Evolutionary conservation across 2,329 filamentous ascomycete genomes (phyloP), one percentile per base, ranked within the genome.

Genomic region (Phoma sp.): DNA sequence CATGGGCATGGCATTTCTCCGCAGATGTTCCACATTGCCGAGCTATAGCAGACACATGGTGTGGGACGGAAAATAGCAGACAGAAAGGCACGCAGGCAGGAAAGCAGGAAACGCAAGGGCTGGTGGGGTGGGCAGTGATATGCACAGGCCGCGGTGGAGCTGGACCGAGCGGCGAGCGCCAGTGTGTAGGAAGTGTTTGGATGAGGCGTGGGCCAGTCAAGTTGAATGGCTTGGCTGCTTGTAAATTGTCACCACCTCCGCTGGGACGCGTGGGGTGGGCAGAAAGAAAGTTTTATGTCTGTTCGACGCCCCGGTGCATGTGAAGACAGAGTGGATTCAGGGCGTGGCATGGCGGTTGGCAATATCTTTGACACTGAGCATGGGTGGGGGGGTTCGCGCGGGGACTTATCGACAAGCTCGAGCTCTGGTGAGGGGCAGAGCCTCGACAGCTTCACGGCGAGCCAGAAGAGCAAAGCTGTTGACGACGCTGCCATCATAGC

Each of bases 231-330:
- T 62, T 62, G 63, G 59, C 61, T 52, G 22, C 37, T 29, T 29
- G 25, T 29, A 2, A 10, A 13, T 10, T 47, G 52, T 49, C 43
- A 55, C 51, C 43, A 47, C 19, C 39, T 55, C 53, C 27, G 39
- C 47, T 41, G 49, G 15, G 15, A 43, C 45, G 63, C 65, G 66
- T 68, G 68, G 68, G 66, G 64, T 63, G 57, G 57, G 47, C 52
- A 57, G 33, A 57, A 25, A 49, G 29, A 49, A 19, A 40, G 61
- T 63, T 65, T 63, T 45, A 61, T 51, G 54, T 51, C 40, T 57
- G 65, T 67, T 57, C 47, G 61, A 61, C 52, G 38, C 43, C 57
- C 55, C 53, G 46, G 40, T 40, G 33, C 35, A 37, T 55, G 39
- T 19, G 51, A 24, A 37, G 15, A 17, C 13, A 27, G 52, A 9